Evolutionary conservation across 176 grass and related monocot genomes (phyloP).

Genomic region (Zea mays): DNA sequence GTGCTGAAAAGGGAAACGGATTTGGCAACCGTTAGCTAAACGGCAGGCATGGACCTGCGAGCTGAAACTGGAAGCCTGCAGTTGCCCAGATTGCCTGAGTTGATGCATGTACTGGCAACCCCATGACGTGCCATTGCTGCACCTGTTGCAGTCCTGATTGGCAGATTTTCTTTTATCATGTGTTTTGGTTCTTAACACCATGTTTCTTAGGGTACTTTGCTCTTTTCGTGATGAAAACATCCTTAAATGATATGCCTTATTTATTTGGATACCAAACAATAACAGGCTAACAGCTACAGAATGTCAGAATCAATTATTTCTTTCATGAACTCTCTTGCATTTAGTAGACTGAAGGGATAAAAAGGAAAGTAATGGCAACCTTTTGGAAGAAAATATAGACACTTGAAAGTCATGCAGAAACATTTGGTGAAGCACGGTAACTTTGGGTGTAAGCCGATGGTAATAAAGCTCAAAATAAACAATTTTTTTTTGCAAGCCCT

Average conservation of each 20-base stretch:
- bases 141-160: constrained; percentile 28
- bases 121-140: not conserved
- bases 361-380: not conserved
- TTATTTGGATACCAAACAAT: not conserved
- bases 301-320: not conserved
- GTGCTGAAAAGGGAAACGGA: constrained; percentile 39
- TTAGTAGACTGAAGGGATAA: not conserved
- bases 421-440: not conserved
- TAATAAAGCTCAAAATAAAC: not conserved
- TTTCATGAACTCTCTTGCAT: not conserved
- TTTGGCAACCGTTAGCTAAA: constrained; percentile 10
- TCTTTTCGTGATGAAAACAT: not conserved
- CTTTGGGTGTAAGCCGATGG: not conserved
- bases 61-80: constrained; percentile 35
- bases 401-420: not conserved
- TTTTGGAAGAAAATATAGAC: not conserved
- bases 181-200: not conserved
- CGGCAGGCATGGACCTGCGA: constrained; percentile 45
- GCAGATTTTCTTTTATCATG: not conserved
- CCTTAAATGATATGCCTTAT: not conserved
- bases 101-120: too few relatives aligned
- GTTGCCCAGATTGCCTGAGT: constrained; percentile 35
- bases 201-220: not conserved
- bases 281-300: not conserved
- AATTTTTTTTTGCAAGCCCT: not conserved